Evolutionary conservation across 805 yeast genomes (phyloP).

Genomic region (Zygosaccharomyces pseudorouxii): DNA sequence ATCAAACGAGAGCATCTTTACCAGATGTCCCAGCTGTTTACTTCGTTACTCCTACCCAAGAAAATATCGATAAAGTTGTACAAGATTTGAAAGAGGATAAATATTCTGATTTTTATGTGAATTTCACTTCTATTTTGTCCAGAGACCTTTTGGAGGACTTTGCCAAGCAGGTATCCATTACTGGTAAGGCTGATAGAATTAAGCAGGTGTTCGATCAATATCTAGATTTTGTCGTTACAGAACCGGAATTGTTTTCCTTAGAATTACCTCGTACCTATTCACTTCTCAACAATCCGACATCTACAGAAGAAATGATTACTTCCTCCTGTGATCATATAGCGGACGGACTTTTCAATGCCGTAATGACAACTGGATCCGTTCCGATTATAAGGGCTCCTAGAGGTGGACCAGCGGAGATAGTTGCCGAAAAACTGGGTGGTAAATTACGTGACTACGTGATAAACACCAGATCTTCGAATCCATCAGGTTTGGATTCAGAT

Average conservation of each 20-base stretch:
- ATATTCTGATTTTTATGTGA: slow-evolving; percentile 75
- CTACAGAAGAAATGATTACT: slow-evolving; percentile 73
- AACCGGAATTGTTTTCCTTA: slow-evolving; percentile 81
- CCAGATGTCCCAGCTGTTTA: slow-evolving; percentile 95
- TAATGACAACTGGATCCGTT: slow-evolving; percentile 70
- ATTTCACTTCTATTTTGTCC: slow-evolving; percentile 75
- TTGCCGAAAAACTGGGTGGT: slow-evolving; percentile 81
- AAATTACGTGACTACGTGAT: slow-evolving; percentile 80
- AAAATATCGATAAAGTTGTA: slow-evolving; percentile 63
- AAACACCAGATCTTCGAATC: slow-evolving; percentile 44
- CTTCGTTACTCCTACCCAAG: slow-evolving; percentile 82
- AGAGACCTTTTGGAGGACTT: slow-evolving; percentile 82
- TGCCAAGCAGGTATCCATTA: slow-evolving; percentile 72
- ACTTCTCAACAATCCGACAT: slow-evolving; percentile 61
- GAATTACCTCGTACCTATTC: slow-evolving; percentile 65
- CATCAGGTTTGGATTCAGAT: slow-evolving; percentile 22
- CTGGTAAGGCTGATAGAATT: slow-evolving; percentile 66
- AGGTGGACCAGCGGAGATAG: slow-evolving; percentile 93
- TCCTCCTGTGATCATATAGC: slow-evolving; percentile 64
- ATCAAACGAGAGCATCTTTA: slow-evolving; percentile 68
- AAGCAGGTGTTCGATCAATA: slow-evolving; percentile 93
- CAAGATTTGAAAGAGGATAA: slow-evolving; percentile 69
- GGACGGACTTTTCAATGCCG: slow-evolving; percentile 71
- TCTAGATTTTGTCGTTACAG: slow-evolving; percentile 86
- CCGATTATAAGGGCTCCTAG: slow-evolving; percentile 89